Conservation (phyloP, 495 filamentous ascomycete genomes). For the Aspergillus homomorphus region DNA sequence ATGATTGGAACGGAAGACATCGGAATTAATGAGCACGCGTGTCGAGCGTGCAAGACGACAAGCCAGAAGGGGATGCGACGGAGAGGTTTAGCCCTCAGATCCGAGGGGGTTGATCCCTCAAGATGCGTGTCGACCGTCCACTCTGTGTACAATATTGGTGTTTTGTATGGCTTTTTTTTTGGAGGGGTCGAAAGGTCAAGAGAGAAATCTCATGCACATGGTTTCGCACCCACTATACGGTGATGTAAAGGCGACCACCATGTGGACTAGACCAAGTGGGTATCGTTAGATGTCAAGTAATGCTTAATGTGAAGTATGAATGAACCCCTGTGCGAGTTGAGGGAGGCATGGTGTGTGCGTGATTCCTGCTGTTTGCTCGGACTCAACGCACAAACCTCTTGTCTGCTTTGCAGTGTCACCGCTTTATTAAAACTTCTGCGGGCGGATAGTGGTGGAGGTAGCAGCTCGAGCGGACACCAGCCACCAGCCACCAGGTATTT, state of each 20-base stretch:
- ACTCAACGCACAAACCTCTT: background rate
- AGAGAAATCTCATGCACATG: too few relatives aligned
- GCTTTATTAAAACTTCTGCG: background rate
- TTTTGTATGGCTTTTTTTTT: constrained; percentile 1
- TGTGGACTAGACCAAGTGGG: constrained; percentile 2
- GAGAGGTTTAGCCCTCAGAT: background rate
- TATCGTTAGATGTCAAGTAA: constrained; percentile 17
- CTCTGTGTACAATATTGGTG: background rate
- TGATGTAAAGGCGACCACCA: constrained; percentile 7
- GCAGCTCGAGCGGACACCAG: too few relatives aligned
- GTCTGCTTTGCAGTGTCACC: background rate
- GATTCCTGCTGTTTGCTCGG: background rate
- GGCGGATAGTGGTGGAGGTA: too few relatives aligned
- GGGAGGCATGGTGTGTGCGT: background rate
- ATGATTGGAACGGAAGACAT: constrained; percentile 21
- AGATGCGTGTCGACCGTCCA: background rate
- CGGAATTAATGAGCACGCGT: constrained; percentile 17
- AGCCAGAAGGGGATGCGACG: background rate
- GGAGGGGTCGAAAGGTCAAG: background rate
- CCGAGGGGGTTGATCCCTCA: background rate
- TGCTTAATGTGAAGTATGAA: constrained; percentile 24
- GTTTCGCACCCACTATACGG: background rate
- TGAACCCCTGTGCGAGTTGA: background rate
- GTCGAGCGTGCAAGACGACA: background rate
- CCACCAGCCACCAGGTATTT: too few relatives aligned